These are phyloP conservation scores for Podospora sp. DNA, from an alignment of 495 filamentous ascomycete species.

Conservation along the genomic window DNA sequence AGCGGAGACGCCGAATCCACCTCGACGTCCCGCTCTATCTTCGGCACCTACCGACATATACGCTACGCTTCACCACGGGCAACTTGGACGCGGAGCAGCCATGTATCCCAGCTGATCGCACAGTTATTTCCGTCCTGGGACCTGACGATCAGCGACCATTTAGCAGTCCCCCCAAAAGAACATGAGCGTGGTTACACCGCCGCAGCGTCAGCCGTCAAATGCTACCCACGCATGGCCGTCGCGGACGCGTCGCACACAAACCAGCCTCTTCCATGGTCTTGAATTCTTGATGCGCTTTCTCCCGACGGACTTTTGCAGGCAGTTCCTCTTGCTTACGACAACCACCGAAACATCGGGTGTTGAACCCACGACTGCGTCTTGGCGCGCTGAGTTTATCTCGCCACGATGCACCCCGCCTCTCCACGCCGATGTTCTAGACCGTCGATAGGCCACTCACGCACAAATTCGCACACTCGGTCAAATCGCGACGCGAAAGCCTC, in stretches of 20 bases:
- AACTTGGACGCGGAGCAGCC: neutral
- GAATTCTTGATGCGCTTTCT: neutral
- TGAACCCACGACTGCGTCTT: neutral
- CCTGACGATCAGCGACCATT: slow-evolving; percentile 6
- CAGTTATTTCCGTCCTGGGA: neutral
- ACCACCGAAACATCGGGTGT: neutral
- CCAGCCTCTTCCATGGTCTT: neutral
- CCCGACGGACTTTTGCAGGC: neutral
- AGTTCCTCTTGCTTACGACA: neutral
- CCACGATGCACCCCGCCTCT: neutral
- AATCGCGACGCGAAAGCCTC: neutral
- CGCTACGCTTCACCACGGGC: neutral
- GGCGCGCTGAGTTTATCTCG: neutral
- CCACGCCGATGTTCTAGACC: neutral
- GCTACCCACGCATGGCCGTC: neutral
- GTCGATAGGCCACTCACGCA: neutral
- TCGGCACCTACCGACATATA: neutral
- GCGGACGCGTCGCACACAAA: neutral
- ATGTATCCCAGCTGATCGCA: neutral
- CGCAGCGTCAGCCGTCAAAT: neutral
- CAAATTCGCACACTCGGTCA: neutral
- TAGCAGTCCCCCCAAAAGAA: neutral
- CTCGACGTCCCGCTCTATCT: neutral
- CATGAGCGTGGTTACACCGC: neutral
- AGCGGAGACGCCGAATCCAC: neutral